Evolutionary conservation across 129 eudicot species (phyloP), one percentile per base, ranked within the genome.

Genomic region (Centrapalus pauciflorus): DNA sequence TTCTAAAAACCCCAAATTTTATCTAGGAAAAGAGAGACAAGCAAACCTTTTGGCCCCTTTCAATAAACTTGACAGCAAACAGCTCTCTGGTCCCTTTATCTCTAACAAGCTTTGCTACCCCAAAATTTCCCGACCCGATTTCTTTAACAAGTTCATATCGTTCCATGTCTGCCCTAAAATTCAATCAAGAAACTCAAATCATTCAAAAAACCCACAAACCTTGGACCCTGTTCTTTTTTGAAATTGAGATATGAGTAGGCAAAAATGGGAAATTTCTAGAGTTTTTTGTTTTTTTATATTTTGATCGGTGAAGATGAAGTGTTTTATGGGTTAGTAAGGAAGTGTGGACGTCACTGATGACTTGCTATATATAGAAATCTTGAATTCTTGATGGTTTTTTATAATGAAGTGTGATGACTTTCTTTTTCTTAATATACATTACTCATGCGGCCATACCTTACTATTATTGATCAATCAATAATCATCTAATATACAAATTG

Each of bases 121-220:
- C 95, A 78, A 86, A 83, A 37, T 77, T 86, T 21, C 95, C 95
- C 59, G 89, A 80, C 71, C 95, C 95, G 38, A 86, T 70, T 58
- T 86, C 86, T 77, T 75, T 86, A 29, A 86, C 76, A 55, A 73
- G 63, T 50, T 83, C 89, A 55, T 86, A 86, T 8, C 95, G 61
- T 50, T 86, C 95, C 95, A 86, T 86, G 4, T 38, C 57, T 45
- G 35, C 34, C 52, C 29, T 34, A 29, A n/a, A n/a, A 59, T 23
- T 43, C 19, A 25, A 41, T 38, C 64, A 73, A 38, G 64, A 63
- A 64, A 58, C 56, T n/a, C 16, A 76, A 60, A 75, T 35, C 54
- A 72, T 52, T 32, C n/a, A n/a, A n/a, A 23, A 62, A 14, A 63
- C 56, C 71, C 35, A 51, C 57, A 52, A 63, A 41, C 45, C 65